Evolutionary conservation across 441 rosid genomes (phyloP).

Genomic region (Populus hybrid): DNA sequence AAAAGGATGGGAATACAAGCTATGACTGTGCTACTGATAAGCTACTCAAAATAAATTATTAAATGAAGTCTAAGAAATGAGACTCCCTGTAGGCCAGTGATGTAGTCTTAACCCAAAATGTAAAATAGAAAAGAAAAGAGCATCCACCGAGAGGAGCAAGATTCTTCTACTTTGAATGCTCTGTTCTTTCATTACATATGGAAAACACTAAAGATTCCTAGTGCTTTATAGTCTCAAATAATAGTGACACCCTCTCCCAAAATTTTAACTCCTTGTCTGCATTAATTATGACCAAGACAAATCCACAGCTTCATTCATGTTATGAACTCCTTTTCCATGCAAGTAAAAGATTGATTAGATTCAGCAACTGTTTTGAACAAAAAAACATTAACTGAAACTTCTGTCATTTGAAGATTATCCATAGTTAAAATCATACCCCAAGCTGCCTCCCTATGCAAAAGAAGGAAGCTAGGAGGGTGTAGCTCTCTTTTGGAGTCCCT

Average conservation of each 20-base stretch:
- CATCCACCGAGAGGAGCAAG: neutral
- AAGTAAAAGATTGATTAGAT: neutral
- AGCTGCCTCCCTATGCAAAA: neutral
- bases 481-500: neutral
- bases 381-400: too few species aligned
- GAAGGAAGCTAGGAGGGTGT: neutral
- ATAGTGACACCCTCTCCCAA: neutral
- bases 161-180: neutral
- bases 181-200: neutral
- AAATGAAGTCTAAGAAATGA: too few species aligned
- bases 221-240: neutral
- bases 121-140: neutral
- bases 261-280: neutral
- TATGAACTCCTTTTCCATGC: neutral
- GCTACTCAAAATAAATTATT: too few species aligned
- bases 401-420: neutral
- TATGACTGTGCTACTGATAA: neutral
- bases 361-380: neutral
- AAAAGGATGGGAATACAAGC: neutral
- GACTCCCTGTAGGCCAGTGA: too few species aligned
- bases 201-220: neutral
- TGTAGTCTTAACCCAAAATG: too few species aligned
- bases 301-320: neutral
- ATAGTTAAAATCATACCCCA: neutral
- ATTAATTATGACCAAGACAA: neutral